Evolutionary conservation across 2,329 filamentous ascomycete species (phyloP), one percentile per base, ranked within the genome.

Genomic region (Aspergillus sp.): DNA sequence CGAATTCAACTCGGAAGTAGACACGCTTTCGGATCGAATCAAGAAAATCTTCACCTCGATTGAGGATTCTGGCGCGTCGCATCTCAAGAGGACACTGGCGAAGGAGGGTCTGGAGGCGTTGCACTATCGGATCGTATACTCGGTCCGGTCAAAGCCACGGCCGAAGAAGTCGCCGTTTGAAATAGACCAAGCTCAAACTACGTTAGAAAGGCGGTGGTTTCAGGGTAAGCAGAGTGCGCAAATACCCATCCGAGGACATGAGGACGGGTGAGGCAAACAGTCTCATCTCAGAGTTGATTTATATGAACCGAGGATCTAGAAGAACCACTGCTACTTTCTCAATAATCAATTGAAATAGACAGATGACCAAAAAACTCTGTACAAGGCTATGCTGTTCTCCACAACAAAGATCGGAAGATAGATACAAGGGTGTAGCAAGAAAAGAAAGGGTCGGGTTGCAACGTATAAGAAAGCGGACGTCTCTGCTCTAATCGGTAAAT

Each of bases 91-190:
- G 26, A 87, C 89, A 26, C 85, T 95, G 64, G 84, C 88, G 11
- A 96, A 95, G 71, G 84, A 85, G 49, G 79, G 81, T 10, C 77
- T 95, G 36, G 88, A 95, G 62, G 80, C 85, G 52, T 74, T 96
- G n/a, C 81, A 86, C 53, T 84, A 88, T 62, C 83, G 92, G 50
- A 76, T 96, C 13, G 73, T 84, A 44, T 85, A 87, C 65, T 81
- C 83, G 2, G 85, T 93, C 45, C 80, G 90, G 45, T 88, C 88
- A 10, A 82, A 80, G 59, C 78, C 76, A 43, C 79, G 75, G 46
- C 76, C 76, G 10, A 83, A 79, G 63, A 76, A 75, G 53, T 79
- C 63, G 1, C 52, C 71, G 13, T 77, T 76, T 56, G 64, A 68
- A 13, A 50, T 59, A 19, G 48, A 50, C 16, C 38, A 46, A 47